Conservation (phyloP, 441 rosid species). For the Flueggea neowawraea region DNA sequence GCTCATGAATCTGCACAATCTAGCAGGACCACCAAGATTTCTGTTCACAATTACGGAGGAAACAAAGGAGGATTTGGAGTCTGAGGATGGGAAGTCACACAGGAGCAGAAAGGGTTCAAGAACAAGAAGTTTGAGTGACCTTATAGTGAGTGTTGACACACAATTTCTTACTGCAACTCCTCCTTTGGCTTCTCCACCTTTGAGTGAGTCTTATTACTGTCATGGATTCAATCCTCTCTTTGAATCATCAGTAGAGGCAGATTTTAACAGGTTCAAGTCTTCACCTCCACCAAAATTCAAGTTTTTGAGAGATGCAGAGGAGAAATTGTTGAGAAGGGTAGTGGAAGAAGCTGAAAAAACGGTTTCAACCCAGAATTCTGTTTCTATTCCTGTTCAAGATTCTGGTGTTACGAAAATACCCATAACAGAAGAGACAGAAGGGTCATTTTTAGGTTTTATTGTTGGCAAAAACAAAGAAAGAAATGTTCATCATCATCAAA, state of each 20-base stretch:
- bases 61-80: slow-evolving; percentile 88
- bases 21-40: slow-evolving; percentile 79
- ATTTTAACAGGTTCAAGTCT: slow-evolving; percentile 41
- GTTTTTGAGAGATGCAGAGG: slow-evolving; percentile 95
- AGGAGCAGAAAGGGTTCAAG: slow-evolving; percentile 64
- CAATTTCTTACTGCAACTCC: slow-evolving; percentile 45
- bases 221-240: slow-evolving; percentile 85
- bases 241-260: slow-evolving; percentile 59
- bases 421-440: slow-evolving; percentile 26
- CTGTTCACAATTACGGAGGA: slow-evolving; percentile 95
- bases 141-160: slow-evolving; percentile 36
- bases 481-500: slow-evolving; percentile 31
- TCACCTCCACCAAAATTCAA: slow-evolving; percentile 94
- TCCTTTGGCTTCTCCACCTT: slow-evolving; percentile 58
- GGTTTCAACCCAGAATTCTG: slow-evolving; percentile 10
- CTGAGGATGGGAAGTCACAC: slow-evolving; percentile 77
- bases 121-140: slow-evolving; percentile 71
- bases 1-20: slow-evolving; percentile 87
- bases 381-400: slow-evolving; percentile 25
- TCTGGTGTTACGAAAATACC: neutral
- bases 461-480: slow-evolving; percentile 34
- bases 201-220: slow-evolving; percentile 14
- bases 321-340: slow-evolving; percentile 55
- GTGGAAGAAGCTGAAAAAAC: slow-evolving; percentile 53
- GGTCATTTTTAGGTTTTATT: slow-evolving; percentile 61